Base-by-base conservation (phyloP, 2,329 filamentous ascomycete genomes). In the Talaromyces sp. region DNA sequence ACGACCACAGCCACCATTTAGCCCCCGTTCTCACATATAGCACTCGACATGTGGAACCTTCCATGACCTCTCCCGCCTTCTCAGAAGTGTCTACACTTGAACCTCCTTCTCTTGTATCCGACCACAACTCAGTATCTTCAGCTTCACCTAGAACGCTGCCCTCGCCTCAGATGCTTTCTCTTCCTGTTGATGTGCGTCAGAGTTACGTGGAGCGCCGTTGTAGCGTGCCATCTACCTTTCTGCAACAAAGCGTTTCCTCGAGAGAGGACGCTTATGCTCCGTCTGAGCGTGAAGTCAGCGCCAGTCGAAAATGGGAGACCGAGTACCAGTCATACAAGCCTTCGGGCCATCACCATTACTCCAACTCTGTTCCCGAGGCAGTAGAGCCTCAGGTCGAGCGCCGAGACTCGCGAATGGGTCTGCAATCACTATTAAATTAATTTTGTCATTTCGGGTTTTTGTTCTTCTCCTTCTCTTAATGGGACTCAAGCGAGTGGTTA, bases 101-200 rank as follows among this genome's bases (percentile, higher is more conserved):
- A 52, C 85, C 87, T 4, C 88, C 88, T 7, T 90, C 88, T 1
- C 81, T 91, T 64, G 81, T 90, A 56, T 92, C 90, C 0, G 91
- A 95, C 72, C 79, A 80, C 30, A 83, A 84, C 64, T 88, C 87
- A 1, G 81, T 84, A 60, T 84, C 85, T 70, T 86, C 86, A 4
- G 82, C 82, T 32, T 88, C 87, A 11, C 84, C 85, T 17, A 77
- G 70, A 70, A 77, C 70, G 65, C 62, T 75, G 56, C 71, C 74
- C 47, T 80, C 77, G 3, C 76, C 78, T 19, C 74, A 77, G 55
- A 68, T 76, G 7, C 69, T 76, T 60, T 73, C 75, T 9, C 69
- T 74, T 11, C 76, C 77, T 1, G 71, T 80, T 44, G 77, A 79
- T 60, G 70, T 82, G n/a, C 79, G 81, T 32, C 66, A 72, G 30